Percentiles rank a stretch among this genome's conserved stretches.
phyloP scores from a whole-genome alignment of 75 land plant genomes.

The Picea glauca region DNA sequence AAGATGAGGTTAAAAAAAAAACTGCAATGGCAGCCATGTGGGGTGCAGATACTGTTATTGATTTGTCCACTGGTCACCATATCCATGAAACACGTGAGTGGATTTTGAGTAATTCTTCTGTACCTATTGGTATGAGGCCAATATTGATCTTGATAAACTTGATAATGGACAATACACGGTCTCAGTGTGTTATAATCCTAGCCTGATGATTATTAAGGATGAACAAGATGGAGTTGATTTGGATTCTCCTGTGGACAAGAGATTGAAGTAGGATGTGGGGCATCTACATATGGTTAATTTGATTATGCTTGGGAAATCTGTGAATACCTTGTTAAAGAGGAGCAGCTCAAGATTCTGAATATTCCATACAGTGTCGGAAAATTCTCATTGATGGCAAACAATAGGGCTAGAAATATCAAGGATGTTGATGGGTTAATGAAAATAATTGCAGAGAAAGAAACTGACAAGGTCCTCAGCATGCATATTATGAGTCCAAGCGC shows the following conservation, averaged over 20 bases:
- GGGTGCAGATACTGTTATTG: too few relatives aligned
- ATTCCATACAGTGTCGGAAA: constrained; percentile 74
- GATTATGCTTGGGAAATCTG: too few relatives aligned
- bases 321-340: constrained; percentile 23
- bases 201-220: constrained; percentile 48
- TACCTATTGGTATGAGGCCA: too few relatives aligned
- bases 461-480: constrained; percentile 82
- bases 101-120: too few relatives aligned
- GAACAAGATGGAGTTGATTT: constrained; percentile 43
- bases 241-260: too few relatives aligned
- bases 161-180: constrained; percentile 95
- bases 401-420: constrained; percentile 88
- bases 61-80: too few relatives aligned
- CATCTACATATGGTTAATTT: too few relatives aligned
- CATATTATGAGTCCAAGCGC: constrained; percentile 92
- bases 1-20: too few relatives aligned
- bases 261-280: too few relatives aligned
- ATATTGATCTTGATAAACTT: constrained; percentile 79
- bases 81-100: too few relatives aligned
- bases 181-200: constrained; percentile 64
- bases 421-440: constrained; percentile 92
- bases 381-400: constrained; percentile 94
- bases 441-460: constrained; percentile 89
- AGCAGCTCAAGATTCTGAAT: constrained; percentile 80
- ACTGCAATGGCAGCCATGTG: too few relatives aligned